Evolutionary conservation across 352 stramenopile genomes (phyloP), one percentile per base, ranked within the genome.

Genomic region (Phytophthora ramorum): DNA sequence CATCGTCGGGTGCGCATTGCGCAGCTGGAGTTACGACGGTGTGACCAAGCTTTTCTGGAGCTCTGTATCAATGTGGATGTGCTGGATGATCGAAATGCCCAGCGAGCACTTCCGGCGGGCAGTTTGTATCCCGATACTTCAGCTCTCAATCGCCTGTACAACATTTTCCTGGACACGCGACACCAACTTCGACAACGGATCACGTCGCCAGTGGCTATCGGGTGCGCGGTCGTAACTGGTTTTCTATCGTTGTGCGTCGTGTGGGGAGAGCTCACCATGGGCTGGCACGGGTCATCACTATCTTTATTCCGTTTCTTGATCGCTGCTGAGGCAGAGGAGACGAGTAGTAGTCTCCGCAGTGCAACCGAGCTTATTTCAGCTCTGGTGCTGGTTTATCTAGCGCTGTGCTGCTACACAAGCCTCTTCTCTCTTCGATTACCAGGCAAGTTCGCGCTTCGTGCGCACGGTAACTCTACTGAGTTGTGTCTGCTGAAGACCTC

Each of bases 251-350:
- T 85, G 3, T 73, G 76, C 47, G 73, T 93, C n/a, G 49, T 88
- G 34, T 93, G 82, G 82, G 78, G 82, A 12, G 84, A 93, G 49
- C 50, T 90, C 28, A 88, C 76, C 0, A 89, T 93, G 79, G 62
- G 66, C 9, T 84, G 71, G 64, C 68, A 79, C 32, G 24, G 73
- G 22, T 63, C 83, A 5, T 66, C 66, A 22, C 28, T 77, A 3
- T 74, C 69, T 5, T 17, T 82, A 20, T 79, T 81, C 46, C 66
- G 60, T 17, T 66, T 64, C 38, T 34, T 75, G n/a, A 67, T 73
- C 6, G 19, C 46, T 28, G 45, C 46, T 7, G 58, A 78, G 28
- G 40, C 54, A 30, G 16, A 64, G 37, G 63, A 71, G 22, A 69
- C 67, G 0, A 68, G 56, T 10, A 61, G 56, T 4, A 65, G 52